Base-by-base conservation (phyloP, 2,329 filamentous ascomycete genomes). In the Raffaelea ambrosiae region DNA sequence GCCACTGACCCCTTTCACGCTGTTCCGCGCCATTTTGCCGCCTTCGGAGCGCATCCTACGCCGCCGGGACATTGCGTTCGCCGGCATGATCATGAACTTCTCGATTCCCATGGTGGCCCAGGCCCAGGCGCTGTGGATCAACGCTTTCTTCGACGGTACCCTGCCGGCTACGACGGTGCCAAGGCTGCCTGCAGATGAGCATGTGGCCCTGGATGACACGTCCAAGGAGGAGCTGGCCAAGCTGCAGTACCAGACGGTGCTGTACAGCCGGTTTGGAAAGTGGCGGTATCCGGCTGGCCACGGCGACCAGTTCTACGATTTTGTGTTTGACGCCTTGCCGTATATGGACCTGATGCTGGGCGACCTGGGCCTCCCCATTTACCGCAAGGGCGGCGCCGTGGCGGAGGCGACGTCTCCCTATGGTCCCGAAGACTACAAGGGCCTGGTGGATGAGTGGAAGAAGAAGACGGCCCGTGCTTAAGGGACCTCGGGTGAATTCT, bases 281-380 rank as follows among this genome's bases (percentile, higher is more conserved):
- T 83, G 82, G 75, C 72, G 86, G 22, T 86, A 85, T 56, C 79
- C 83, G 1, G 73, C 68, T 3, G 84, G 84, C 0, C 81, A 79
- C 57, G 84, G 84, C 1, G 69, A 67, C 36, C 73, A 70, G 58
- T 70, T 74, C 49, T 82, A 82, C 0, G 84, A 87, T 60, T 82
- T 89, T 54, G 81, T 86, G 18, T 90, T 91, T 58, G 87, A 93
- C 61, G 76, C 76, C 0, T 61, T 91, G 47, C 84, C 84, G 4
- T 93, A 88, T 50, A 60, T 88, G 18, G 86, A 90, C 61, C 57
- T 83, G 57, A 61, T 91, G 58, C 59, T 86, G 51, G 64, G 66
- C 4, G 86, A 91, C 60, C 57, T 90, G 48, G 83, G 78, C 0
- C 61, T 89, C 47, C 65, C 71, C 18, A 66, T 66, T 14, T 68